Percentiles rank a stretch among this genome's conserved stretches.
phyloP scores from a whole-genome alignment of 345 rosid species.

The Syzygium oleosum region DNA sequence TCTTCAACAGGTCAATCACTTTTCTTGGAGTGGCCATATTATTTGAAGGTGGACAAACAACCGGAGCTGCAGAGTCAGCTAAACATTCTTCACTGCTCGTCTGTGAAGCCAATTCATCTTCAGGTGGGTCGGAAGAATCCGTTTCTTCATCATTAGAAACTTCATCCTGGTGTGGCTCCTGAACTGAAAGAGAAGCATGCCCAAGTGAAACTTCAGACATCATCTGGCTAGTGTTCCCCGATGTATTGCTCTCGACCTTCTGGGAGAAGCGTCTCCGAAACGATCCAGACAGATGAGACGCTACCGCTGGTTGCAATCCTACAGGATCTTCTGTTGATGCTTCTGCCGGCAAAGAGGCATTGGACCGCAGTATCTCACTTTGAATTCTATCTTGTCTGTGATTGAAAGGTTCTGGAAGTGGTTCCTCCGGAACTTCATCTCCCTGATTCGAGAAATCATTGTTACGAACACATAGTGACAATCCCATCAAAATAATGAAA shows the following conservation, averaged over 20 bases:
- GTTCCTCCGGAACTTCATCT: conserved; percentile 67
- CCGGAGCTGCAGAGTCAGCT: background rate
- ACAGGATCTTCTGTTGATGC: background rate
- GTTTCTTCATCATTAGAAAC: conserved; percentile 10
- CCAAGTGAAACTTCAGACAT: conserved; percentile 1
- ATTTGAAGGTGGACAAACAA: background rate
- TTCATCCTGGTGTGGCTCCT: background rate
- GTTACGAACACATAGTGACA: background rate
- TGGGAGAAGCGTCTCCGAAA: conserved; percentile 37
- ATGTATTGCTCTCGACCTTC: background rate
- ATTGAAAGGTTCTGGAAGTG: conserved; percentile 67
- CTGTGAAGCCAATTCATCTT: conserved; percentile 7
- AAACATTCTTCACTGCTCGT: background rate
- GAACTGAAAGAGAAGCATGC: conserved; percentile 4
- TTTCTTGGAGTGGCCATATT: conserved; percentile 35
- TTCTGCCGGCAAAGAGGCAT: conserved; percentile 5
- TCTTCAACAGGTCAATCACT: conserved; percentile 1
- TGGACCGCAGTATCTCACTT: background rate
- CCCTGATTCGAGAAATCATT: conserved; percentile 31
- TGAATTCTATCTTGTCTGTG: conserved; percentile 7
- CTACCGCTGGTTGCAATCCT: conserved; percentile 16
- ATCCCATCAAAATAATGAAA: background rate
- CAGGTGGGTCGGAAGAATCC: conserved; percentile 11
- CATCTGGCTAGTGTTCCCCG: background rate
- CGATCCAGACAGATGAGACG: conserved; percentile 35